These are phyloP conservation scores for Farysia itapuensis DNA, from an alignment of 1,284 basidiomycete species.

Conservation along the genomic window DNA sequence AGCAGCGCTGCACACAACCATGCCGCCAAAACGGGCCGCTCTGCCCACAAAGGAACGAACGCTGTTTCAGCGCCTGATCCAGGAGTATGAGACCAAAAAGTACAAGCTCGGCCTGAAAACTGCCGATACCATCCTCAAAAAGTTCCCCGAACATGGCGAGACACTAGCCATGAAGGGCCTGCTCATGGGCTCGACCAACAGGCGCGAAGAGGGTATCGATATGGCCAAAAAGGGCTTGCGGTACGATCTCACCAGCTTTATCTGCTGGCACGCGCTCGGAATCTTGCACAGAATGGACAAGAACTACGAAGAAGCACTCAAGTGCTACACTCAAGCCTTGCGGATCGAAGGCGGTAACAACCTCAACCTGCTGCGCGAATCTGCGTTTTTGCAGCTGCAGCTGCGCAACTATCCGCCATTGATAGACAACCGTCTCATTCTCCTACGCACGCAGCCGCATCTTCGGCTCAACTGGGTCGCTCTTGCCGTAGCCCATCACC, in stretches of 20 bases:
- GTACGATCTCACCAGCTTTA: constrained; percentile 87
- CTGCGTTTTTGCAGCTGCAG: constrained; percentile 85
- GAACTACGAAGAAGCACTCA: constrained; percentile 82
- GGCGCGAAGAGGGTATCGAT: constrained; percentile 69
- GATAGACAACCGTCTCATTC: constrained; percentile 78
- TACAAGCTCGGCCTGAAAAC: constrained; percentile 88
- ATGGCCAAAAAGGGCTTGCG: constrained; percentile 81
- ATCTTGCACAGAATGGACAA: constrained; percentile 68
- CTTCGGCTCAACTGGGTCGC: constrained; percentile 87
- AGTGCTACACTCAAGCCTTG: constrained; percentile 76
- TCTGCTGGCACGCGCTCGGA: constrained; percentile 97
- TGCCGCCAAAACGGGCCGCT: constrained; percentile 53
- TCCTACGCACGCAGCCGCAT: constrained; percentile 79
- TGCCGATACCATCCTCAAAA: constrained; percentile 91
- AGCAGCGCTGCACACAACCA: no score
- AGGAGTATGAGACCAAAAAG: constrained; percentile 79
- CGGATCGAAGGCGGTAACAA: constrained; percentile 85
- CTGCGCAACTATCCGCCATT: constrained; percentile 79
- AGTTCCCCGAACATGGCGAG: constrained; percentile 86
- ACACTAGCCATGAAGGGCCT: constrained; percentile 58
- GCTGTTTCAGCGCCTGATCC: constrained; percentile 82
- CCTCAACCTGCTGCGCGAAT: constrained; percentile 86
- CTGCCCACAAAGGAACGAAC: constrained; percentile 81
- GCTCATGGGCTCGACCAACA: constrained; percentile 45
- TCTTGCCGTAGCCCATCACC: constrained; percentile 82